Evolutionary conservation across 2,329 filamentous ascomycete species (phyloP).

Genomic region (Tolypocladium endophyticum): DNA sequence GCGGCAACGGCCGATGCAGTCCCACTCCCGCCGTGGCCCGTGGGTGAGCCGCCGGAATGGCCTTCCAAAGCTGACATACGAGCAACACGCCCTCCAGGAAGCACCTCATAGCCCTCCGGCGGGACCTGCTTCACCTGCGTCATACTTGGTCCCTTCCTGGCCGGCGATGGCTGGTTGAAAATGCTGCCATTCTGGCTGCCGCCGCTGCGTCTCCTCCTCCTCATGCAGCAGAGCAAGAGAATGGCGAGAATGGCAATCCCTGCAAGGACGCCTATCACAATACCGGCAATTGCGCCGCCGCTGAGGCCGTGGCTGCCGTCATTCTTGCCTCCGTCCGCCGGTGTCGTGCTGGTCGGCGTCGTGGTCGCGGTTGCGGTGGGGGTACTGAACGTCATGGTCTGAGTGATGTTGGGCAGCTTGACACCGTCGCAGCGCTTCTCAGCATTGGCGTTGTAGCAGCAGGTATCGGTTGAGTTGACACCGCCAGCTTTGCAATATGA

Average conservation of each 20-base stretch:
- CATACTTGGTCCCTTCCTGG: conserved; percentile 37
- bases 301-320: conserved; percentile 41
- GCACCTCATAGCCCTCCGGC: conserved; percentile 55
- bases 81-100: conserved; percentile 82
- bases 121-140: conserved; percentile 24
- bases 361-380: conserved; percentile 34
- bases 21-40: conserved; percentile 31
- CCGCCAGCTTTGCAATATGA: conserved; percentile 77
- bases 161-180: conserved; percentile 82
- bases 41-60: conserved; percentile 51
- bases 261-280: conserved; percentile 70
- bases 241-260: conserved; percentile 60
- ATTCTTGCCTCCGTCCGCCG: conserved; percentile 14
- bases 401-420: conserved; percentile 64
- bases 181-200: conserved; percentile 59
- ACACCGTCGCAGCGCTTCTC: conserved; percentile 64
- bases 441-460: conserved; percentile 77
- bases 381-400: conserved; percentile 51
- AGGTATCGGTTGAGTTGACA: conserved; percentile 87
- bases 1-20: conserved; percentile 10
- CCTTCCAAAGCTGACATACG: conserved; percentile 92
- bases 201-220: conserved; percentile 35
- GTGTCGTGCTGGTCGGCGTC: conserved; percentile 7
- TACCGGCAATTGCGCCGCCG: conserved; percentile 83
- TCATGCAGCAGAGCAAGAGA: conserved; percentile 58